phyloP scores from a whole-genome alignment of 75 land plant species.

The Picea sitchensis region DNA sequence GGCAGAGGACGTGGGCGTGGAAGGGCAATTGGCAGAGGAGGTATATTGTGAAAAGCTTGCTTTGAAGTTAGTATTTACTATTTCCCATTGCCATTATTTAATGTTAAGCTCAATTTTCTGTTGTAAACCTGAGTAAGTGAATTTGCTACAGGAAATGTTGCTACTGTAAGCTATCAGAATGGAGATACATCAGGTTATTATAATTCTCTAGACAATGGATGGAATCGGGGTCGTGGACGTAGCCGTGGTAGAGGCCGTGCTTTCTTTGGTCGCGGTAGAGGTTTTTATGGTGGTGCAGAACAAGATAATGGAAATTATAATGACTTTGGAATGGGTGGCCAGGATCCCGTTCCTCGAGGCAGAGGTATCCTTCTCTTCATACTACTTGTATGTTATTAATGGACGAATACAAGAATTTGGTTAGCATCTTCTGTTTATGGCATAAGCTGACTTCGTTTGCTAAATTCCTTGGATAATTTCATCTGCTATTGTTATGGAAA shows the following conservation, averaged over 20 bases:
- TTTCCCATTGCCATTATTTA: neutral
- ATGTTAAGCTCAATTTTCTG: neutral
- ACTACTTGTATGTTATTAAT: neutral
- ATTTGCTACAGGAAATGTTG: conserved; percentile 17
- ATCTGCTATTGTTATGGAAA: neutral
- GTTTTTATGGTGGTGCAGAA: conserved; percentile 18
- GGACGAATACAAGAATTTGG: neutral
- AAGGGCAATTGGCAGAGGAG: conserved; percentile 38
- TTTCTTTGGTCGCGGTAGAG: conserved; percentile 23
- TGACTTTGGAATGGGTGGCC: conserved; percentile 11
- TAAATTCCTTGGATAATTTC: neutral
- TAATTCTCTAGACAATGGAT: conserved; percentile 3
- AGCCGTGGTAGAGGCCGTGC: conserved; percentile 37
- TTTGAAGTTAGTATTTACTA: neutral
- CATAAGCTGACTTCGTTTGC: neutral
- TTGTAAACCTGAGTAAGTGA: neutral
- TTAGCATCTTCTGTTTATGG: neutral
- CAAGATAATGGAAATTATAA: conserved; percentile 11
- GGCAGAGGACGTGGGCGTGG: conserved; percentile 33
- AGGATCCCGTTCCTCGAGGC: neutral
- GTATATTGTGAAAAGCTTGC: neutral
- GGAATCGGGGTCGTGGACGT: conserved; percentile 27
- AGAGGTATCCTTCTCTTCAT: neutral
- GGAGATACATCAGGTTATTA: conserved; percentile 20
- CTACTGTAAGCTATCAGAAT: conserved; percentile 20